Evolutionary conservation across 2,329 filamentous ascomycete species (phyloP).

Genomic region (Orbilia quercus): DNA sequence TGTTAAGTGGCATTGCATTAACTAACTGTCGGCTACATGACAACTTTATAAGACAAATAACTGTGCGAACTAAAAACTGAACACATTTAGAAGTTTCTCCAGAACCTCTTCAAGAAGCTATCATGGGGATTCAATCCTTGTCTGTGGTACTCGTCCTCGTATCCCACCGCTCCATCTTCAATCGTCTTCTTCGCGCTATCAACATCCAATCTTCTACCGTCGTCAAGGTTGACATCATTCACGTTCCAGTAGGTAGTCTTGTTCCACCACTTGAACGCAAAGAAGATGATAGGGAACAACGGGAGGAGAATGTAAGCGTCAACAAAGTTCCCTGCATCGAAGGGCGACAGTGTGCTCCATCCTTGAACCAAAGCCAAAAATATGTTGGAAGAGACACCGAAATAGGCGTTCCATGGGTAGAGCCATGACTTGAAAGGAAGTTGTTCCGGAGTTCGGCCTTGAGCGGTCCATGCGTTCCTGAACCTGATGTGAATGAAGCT

Average conservation of each 20-base stretch:
- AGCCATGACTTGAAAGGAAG: slow-evolving; percentile 41
- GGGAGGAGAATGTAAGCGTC: slow-evolving; percentile 73
- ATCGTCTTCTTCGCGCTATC: slow-evolving; percentile 50
- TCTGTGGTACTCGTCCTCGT: slow-evolving; percentile 31
- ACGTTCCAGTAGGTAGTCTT: slow-evolving; percentile 64
- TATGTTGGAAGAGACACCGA: slow-evolving; percentile 46
- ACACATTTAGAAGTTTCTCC: slow-evolving; percentile 47
- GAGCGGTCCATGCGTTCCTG: slow-evolving; percentile 29
- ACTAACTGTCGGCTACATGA: not conserved
- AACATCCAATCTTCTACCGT: slow-evolving; percentile 45
- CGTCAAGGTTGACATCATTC: slow-evolving; percentile 47
- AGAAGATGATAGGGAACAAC: slow-evolving; percentile 71
- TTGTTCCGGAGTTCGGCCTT: slow-evolving; percentile 44
- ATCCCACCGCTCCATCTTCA: slow-evolving; percentile 29
- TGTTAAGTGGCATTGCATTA: slow-evolving; percentile 7
- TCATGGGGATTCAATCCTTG: slow-evolving; percentile 50
- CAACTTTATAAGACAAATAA: no score
- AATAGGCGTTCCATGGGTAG: slow-evolving; percentile 54
- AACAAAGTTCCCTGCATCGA: slow-evolving; percentile 71
- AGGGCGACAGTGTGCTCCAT: slow-evolving; percentile 66
- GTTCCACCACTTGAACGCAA: slow-evolving; percentile 69
- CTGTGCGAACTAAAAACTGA: no score
- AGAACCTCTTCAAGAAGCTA: slow-evolving; percentile 47
- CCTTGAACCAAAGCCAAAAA: slow-evolving; percentile 51
- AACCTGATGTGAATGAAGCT: slow-evolving; percentile 52